Evolutionary conservation across 78 protist species (phyloP).

Genomic region (Dictyostelium brefeldianum): DNA sequence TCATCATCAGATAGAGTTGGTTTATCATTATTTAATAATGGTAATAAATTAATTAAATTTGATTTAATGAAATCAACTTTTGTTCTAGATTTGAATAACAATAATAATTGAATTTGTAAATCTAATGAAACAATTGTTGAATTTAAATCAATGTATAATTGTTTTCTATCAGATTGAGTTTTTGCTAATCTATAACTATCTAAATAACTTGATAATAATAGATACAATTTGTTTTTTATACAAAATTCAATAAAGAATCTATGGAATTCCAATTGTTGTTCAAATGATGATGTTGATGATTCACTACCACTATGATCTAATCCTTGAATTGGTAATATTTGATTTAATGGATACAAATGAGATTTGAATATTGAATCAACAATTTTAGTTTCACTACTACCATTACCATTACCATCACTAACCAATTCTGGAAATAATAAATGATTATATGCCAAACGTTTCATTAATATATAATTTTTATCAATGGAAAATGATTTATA

Average conservation of each 20-base stretch:
- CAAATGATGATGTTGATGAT: not conserved
- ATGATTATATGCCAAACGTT: constrained; percentile 32
- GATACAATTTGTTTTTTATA: constrained; percentile 28
- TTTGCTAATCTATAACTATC: constrained; percentile 18
- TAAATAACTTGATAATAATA: constrained; percentile 41
- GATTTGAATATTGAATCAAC: constrained; percentile 2
- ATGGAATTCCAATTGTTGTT: constrained; percentile 48
- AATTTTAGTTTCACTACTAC: not conserved
- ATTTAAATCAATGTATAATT: constrained; percentile 21
- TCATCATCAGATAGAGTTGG: not conserved
- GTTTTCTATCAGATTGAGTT: not conserved
- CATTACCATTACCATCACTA: not conserved
- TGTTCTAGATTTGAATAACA: constrained; percentile 20
- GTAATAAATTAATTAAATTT: constrained; percentile 27
- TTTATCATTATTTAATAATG: not conserved
- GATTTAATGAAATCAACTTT: constrained; percentile 26
- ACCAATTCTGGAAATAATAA: constrained; percentile 32
- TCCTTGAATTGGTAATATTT: constrained; percentile 15
- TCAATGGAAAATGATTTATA: constrained; percentile 2
- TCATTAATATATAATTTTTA: constrained; percentile 1
- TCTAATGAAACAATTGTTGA: not conserved
- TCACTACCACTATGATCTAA: not conserved
- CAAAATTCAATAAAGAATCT: constrained; percentile 52
- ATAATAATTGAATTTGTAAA: constrained; percentile 33
- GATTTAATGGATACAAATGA: constrained; percentile 38